Evolutionary conservation across 139 green algal genomes (phyloP).

Genomic region (Spirogloea muscicola): DNA sequence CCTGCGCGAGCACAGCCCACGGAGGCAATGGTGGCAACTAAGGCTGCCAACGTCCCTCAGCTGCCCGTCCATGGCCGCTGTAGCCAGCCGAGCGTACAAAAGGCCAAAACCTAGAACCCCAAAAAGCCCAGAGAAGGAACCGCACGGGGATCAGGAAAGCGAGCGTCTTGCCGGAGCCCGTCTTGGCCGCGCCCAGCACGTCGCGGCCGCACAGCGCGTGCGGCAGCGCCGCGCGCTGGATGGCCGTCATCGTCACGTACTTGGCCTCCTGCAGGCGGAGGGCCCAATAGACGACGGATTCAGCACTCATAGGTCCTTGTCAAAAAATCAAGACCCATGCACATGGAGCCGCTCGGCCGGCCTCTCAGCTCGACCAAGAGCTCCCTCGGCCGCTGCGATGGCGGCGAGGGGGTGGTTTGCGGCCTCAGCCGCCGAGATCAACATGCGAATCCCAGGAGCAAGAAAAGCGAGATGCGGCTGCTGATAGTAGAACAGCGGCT

Average conservation of each 20-base stretch:
- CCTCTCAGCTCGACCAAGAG: no score
- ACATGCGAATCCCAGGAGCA: no score
- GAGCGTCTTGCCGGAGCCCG: constrained; percentile 94
- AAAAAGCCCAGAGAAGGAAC: not conserved
- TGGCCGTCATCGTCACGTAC: constrained; percentile 68
- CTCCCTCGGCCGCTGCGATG: no score
- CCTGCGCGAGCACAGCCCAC: constrained; percentile 50
- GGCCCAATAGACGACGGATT: not conserved
- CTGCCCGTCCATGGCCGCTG: not conserved
- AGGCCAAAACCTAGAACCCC: not conserved
- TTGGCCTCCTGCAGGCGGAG: constrained; percentile 18
- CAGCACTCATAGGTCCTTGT: not conserved
- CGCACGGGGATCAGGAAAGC: constrained; percentile 86
- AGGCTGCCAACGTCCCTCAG: not conserved
- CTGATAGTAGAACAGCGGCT: constrained; percentile 2
- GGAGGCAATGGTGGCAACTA: not conserved
- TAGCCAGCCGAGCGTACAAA: not conserved
- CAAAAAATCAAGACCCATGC: not conserved
- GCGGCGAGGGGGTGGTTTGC: no score
- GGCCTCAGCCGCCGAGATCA: no score
- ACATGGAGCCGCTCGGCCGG: no score
- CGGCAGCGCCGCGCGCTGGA: constrained; percentile 87
- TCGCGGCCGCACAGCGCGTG: constrained; percentile 86
- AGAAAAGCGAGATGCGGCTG: no score
- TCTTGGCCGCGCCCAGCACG: constrained; percentile 94